phyloP scores from a whole-genome alignment of 2,329 filamentous ascomycete species.

The Cryphonectria radicalis region DNA sequence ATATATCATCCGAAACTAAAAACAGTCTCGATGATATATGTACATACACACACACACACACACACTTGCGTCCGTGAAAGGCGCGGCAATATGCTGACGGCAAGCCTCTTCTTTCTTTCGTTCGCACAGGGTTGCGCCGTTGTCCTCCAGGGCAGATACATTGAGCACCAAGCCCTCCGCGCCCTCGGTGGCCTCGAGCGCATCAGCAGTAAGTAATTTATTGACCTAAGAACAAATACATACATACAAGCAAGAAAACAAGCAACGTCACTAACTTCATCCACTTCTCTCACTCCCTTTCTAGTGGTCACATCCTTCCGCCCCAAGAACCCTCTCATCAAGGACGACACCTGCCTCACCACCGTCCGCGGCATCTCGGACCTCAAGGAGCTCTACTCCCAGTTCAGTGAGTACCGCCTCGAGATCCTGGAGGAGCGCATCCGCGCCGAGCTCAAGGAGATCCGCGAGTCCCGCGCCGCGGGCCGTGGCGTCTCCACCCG shows the following conservation, averaged over 20 bases:
- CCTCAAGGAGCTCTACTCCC: constrained; percentile 60
- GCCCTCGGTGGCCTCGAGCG: constrained; percentile 63
- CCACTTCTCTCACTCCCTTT: not conserved
- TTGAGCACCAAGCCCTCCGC: constrained; percentile 65
- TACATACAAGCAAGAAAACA: not conserved
- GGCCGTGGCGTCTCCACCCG: constrained; percentile 36
- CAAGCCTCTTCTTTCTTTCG: constrained; percentile 32
- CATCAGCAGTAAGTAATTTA: constrained; percentile 43
- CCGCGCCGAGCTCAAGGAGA: constrained; percentile 47
- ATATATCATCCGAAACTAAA: not conserved
- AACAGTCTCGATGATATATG: not conserved
- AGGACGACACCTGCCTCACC: constrained; percentile 64
- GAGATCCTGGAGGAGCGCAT: constrained; percentile 65
- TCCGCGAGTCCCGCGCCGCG: constrained; percentile 41
- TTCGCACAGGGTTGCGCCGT: constrained; percentile 60
- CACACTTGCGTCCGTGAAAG: constrained; percentile 21
- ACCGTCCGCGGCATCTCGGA: constrained; percentile 64
- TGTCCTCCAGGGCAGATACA: constrained; percentile 69
- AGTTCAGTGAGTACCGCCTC: constrained; percentile 66
- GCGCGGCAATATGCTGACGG: constrained; percentile 18
- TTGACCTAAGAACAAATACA: not conserved
- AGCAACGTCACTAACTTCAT: not conserved
- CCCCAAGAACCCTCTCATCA: constrained; percentile 55
- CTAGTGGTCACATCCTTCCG: constrained; percentile 68
- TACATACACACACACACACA: not conserved